Evolutionary conservation across 2,329 filamentous ascomycete species (phyloP).

Genomic region (Acrodontium crateriforme): DNA sequence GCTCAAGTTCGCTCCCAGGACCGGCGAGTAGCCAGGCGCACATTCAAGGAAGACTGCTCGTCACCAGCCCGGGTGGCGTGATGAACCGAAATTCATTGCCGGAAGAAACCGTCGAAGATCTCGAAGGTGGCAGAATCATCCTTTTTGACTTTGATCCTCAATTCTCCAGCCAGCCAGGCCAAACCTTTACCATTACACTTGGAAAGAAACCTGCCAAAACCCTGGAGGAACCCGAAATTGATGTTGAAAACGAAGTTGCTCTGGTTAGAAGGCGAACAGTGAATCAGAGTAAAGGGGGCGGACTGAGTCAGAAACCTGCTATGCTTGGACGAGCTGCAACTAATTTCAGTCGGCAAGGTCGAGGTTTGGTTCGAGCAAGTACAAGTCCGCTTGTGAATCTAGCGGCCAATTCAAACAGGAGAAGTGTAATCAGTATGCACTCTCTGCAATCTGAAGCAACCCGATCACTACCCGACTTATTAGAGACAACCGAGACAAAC

Average conservation of each 20-base stretch:
- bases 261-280: constrained; percentile 23
- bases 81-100: constrained; percentile 13
- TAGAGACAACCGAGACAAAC: constrained; percentile 15
- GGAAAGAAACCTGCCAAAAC: constrained; percentile 21
- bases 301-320: constrained; percentile 18
- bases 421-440: constrained; percentile 12
- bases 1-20: constrained; percentile 15
- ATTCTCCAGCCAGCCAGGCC: constrained; percentile 23
- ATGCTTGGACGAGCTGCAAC: constrained; percentile 22
- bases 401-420: constrained; percentile 6
- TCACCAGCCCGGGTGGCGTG: constrained; percentile 23
- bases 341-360: constrained; percentile 10
- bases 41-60: constrained; percentile 21
- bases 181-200: constrained; percentile 22
- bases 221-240: constrained; percentile 21
- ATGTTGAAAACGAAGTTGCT: constrained; percentile 22
- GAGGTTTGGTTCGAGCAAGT: constrained; percentile 7
- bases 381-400: constrained; percentile 4
- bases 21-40: constrained; percentile 12
- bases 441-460: constrained; percentile 17
- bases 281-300: constrained; percentile 19
- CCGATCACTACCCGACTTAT: constrained; percentile 18
- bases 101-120: constrained; percentile 20
- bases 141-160: constrained; percentile 21
- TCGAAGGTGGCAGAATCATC: constrained; percentile 25